Evolutionary conservation across 2,329 filamentous ascomycete species (phyloP).

Genomic region (Xylaria sp.): DNA sequence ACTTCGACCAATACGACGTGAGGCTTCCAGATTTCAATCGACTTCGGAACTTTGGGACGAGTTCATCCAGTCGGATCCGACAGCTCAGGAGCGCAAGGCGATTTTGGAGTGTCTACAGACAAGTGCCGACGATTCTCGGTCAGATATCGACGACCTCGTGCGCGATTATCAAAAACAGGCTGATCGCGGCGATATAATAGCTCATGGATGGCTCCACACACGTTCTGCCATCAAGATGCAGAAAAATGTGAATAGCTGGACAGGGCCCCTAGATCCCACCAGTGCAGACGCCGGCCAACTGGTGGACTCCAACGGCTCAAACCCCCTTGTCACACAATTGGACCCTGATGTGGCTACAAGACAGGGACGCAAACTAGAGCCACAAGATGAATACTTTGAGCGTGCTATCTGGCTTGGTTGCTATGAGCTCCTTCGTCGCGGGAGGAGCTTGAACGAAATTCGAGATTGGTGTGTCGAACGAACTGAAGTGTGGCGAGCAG

Average conservation of each 20-base stretch:
- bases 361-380: slow-evolving; percentile 79
- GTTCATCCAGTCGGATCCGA: slow-evolving; percentile 78
- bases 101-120: slow-evolving; percentile 89
- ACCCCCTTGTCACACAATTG: slow-evolving; percentile 82
- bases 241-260: slow-evolving; percentile 80
- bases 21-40: slow-evolving; percentile 47
- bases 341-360: slow-evolving; percentile 91
- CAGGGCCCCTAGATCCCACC: slow-evolving; percentile 72
- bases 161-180: slow-evolving; percentile 79
- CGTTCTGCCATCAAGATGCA: slow-evolving; percentile 88
- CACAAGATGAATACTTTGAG: slow-evolving; percentile 89
- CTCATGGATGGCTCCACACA: slow-evolving; percentile 92
- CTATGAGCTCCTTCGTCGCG: slow-evolving; percentile 90
- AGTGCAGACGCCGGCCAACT: slow-evolving; percentile 67
- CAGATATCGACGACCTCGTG: slow-evolving; percentile 80
- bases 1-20: slow-evolving; percentile 52
- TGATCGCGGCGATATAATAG: slow-evolving; percentile 83
- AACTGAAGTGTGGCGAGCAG: slow-evolving; percentile 88
- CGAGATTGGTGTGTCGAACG: slow-evolving; percentile 87
- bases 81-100: slow-evolving; percentile 80
- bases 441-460: slow-evolving; percentile 78
- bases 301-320: slow-evolving; percentile 67
- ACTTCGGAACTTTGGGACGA: slow-evolving; percentile 67
- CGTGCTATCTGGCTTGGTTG: slow-evolving; percentile 92
- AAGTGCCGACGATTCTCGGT: slow-evolving; percentile 72